Percentiles rank a stretch among this genome's conserved stretches.
Evolutionary conservation across 192 early-diverging fungal species (phyloP).

Genomic region (Thoreauomyces humboldtii): DNA sequence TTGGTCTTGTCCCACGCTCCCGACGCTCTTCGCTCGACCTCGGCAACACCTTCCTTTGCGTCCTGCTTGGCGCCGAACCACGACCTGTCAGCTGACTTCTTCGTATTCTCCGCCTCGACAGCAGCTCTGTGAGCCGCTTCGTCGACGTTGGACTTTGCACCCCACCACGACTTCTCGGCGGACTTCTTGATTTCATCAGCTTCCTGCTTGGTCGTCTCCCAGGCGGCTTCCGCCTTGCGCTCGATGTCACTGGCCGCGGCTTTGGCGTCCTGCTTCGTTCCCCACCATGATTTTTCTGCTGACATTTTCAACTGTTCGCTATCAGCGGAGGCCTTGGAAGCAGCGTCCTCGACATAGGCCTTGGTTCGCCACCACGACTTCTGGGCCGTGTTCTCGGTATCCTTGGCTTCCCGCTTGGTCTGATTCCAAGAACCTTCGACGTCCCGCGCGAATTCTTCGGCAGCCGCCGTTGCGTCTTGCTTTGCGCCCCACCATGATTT

Average conservation of each 20-base stretch:
- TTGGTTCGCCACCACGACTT: slow-evolving; percentile 12
- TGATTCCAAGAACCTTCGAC: slow-evolving; percentile 10
- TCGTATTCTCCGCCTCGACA: neutral
- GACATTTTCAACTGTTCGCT: neutral
- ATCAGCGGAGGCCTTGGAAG: neutral
- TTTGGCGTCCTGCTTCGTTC: slow-evolving; percentile 9
- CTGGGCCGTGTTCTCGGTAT: slow-evolving; percentile 5
- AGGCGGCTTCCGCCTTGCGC: slow-evolving; percentile 10
- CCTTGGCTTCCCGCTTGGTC: neutral
- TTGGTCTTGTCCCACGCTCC: neutral
- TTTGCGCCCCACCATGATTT: slow-evolving; percentile 16
- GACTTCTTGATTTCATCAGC: slow-evolving; percentile 7
- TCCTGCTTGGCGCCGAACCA: slow-evolving; percentile 6
- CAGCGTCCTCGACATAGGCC: neutral
- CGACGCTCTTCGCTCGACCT: slow-evolving; percentile 1
- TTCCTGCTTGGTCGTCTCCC: slow-evolving; percentile 1
- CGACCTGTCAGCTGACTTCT: neutral
- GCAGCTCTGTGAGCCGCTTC: neutral
- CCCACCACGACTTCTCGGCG: slow-evolving; percentile 14
- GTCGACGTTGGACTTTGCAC: slow-evolving; percentile 1
- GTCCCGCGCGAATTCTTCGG: neutral
- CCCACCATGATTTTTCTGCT: slow-evolving; percentile 10
- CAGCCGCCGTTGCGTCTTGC: neutral
- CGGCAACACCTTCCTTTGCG: slow-evolving; percentile 4
- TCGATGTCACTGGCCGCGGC: neutral